Evolutionary conservation across 129 eudicot species (phyloP).

Genomic region (Heracleum sosnowskyi): DNA sequence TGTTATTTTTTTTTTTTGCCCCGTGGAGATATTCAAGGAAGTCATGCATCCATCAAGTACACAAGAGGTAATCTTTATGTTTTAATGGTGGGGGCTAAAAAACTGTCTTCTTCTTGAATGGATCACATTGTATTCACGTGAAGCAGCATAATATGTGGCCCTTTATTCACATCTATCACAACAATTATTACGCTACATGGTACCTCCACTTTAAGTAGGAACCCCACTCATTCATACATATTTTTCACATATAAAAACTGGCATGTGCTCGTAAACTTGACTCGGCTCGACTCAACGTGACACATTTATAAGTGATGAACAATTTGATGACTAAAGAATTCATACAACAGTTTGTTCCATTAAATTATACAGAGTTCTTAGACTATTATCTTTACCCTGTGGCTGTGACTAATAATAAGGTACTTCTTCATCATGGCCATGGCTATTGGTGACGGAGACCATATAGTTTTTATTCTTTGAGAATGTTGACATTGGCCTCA

Average conservation of each 20-base stretch:
- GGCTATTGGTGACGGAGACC: neutral
- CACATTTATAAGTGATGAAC: neutral
- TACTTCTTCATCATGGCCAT: too few relatives aligned
- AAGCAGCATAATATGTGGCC: slow-evolving; percentile 1
- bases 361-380: neutral
- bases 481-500: neutral
- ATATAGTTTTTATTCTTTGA: neutral
- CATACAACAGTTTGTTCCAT: slow-evolving; percentile 3
- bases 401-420: neutral
- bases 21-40: too few relatives aligned
- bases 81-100: slow-evolving; percentile 6
- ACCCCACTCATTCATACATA: neutral
- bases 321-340: neutral
- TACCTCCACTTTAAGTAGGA: neutral
- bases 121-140: neutral
- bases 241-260: neutral
- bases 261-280: neutral
- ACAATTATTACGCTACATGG: slow-evolving; percentile 1
- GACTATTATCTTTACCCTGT: neutral
- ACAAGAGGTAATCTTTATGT: neutral
- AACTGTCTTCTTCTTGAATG: neutral
- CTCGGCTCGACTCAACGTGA: neutral
- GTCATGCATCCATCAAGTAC: neutral
- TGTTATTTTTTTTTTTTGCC: too few relatives aligned
- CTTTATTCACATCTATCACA: neutral